Evolutionary conservation across 2,329 filamentous ascomycete genomes (phyloP).

Genomic region (Chrysoporthe austroafricana): DNA sequence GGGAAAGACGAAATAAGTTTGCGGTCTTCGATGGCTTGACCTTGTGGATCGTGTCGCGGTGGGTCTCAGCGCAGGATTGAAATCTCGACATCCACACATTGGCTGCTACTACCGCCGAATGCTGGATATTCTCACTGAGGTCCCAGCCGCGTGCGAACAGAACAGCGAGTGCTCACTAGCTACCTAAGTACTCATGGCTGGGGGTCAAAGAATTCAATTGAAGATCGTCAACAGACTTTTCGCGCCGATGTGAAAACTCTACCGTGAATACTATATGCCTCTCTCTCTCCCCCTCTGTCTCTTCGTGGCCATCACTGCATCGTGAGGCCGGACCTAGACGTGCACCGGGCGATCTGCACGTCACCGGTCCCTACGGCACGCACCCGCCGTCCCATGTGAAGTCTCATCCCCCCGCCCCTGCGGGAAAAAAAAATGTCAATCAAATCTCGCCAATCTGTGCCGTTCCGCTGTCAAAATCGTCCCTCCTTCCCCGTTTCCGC

Average conservation of each 20-base stretch:
- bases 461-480: constrained; percentile 1
- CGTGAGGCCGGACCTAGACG: too few species aligned
- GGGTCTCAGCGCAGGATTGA: not conserved
- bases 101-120: too few species aligned
- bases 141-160: not conserved
- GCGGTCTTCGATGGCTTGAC: constrained; percentile 1
- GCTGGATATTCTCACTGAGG: too few species aligned
- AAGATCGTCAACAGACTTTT: not conserved
- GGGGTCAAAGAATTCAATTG: not conserved
- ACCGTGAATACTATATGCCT: not conserved
- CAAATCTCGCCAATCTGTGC: not conserved
- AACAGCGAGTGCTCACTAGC: not conserved
- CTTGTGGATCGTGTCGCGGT: not conserved
- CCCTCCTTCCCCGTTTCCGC: not conserved
- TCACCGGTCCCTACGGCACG: not conserved
- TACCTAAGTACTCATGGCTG: not conserved
- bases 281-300: too few species aligned
- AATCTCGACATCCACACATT: not conserved
- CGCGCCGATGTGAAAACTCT: not conserved
- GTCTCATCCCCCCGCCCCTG: too few species aligned
- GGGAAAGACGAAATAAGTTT: not conserved
- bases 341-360: too few species aligned
- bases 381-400: too few species aligned
- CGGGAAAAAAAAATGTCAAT: not conserved
- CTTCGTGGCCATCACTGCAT: too few species aligned